These are phyloP conservation scores for Laguncularia racemosa DNA, from an alignment of 345 rosid genomes.

Conservation along the genomic window DNA sequence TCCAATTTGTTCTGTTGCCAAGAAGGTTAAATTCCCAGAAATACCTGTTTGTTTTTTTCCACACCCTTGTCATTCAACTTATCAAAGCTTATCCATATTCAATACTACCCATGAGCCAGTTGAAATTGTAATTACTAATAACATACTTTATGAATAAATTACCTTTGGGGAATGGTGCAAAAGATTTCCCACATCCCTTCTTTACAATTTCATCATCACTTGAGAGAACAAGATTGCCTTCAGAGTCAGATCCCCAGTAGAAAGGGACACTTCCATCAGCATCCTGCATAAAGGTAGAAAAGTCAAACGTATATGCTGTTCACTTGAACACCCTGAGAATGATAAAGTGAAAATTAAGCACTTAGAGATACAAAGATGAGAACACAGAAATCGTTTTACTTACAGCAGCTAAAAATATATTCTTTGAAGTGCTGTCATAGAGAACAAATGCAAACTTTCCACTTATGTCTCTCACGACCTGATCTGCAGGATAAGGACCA, in stretches of 20 bases:
- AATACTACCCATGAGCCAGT: too few species aligned
- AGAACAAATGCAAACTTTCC: constrained; percentile 75
- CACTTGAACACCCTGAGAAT: too few species aligned
- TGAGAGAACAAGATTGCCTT: constrained; percentile 70
- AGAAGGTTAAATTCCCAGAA: too few species aligned
- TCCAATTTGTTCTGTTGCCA: too few species aligned
- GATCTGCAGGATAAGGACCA: constrained; percentile 93
- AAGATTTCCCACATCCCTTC: constrained; percentile 89
- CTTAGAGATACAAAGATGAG: not conserved
- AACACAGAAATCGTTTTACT: constrained; percentile 16
- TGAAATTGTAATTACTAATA: not conserved
- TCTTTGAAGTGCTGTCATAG: constrained; percentile 58
- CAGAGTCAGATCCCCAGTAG: constrained; percentile 85
- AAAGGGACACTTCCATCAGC: constrained; percentile 81
- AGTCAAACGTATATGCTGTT: too few species aligned
- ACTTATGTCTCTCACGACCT: constrained; percentile 75
- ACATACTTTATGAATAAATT: not conserved
- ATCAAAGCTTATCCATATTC: not conserved
- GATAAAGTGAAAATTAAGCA: not conserved
- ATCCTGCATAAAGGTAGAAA: constrained; percentile 37
- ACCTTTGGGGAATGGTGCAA: constrained; percentile 97
- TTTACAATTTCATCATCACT: constrained; percentile 59
- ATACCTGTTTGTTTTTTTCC: too few species aligned
- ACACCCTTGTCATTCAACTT: not conserved
- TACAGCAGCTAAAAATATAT: constrained; percentile 65